Percentiles rank a stretch among this genome's conserved stretches.
These are phyloP conservation scores for Didymella arachidicola DNA, from an alignment of 2,329 filamentous ascomycete species.

Conservation along the genomic window DNA sequence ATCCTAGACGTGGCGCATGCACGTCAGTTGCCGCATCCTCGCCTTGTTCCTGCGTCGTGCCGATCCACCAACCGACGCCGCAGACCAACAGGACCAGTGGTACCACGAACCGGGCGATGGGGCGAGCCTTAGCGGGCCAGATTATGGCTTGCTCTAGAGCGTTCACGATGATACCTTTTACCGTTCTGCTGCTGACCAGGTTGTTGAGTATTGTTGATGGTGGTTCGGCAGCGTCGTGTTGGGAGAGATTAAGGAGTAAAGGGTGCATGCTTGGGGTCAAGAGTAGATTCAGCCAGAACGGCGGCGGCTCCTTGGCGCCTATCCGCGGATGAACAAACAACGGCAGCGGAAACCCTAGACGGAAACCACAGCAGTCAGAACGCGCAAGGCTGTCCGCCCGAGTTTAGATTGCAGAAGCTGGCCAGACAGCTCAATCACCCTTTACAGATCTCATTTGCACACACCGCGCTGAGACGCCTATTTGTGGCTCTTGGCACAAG, in stretches of 20 bases:
- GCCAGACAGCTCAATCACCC: no score
- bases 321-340: no score
- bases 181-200: not conserved
- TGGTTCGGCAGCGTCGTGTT: not conserved
- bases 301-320: not conserved
- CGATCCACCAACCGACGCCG: constrained; percentile 8
- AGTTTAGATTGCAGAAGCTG: no score
- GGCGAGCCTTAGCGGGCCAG: not conserved
- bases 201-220: not conserved
- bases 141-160: not conserved
- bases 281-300: constrained; percentile 1
- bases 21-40: constrained; percentile 6
- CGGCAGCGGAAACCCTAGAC: no score
- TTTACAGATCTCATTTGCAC: no score
- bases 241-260: constrained; percentile 19
- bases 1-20: not conserved
- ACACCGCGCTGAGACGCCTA: no score
- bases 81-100: constrained; percentile 4
- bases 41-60: constrained; percentile 11
- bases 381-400: not conserved
- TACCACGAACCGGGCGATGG: constrained; percentile 9
- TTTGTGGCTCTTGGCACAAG: no score
- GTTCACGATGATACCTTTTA: not conserved
- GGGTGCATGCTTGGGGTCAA: constrained; percentile 9
- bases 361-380: not conserved